Evolutionary conservation across 1,139 yeast genomes (phyloP), one percentile per base, ranked within the genome.

Genomic region (Geotrichum restrictum): DNA sequence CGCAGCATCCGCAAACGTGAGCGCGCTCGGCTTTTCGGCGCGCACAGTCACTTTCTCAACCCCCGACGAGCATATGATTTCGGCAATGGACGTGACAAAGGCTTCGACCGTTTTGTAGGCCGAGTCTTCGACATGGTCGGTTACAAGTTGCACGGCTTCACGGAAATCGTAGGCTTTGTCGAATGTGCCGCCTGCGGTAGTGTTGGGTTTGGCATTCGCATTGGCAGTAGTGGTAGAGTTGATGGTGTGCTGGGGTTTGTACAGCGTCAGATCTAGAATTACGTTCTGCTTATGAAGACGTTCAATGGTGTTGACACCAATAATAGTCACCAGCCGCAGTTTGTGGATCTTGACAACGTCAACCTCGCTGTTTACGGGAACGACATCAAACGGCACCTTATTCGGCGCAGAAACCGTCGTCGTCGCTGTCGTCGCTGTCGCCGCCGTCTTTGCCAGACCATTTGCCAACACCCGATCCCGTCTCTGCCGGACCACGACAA

Each of bases 31-130:
- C 67, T 93, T 93, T 41, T 83, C 80, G 1, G 89, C 95, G 22
- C 75, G 75, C 0, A 86, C 91, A 3, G 71, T 70, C 4, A 81
- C 77, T 36, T 72, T 70, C 3, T 65, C 59, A 2, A 76, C 69
- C 7, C 68, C 68, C 34, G 64, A 57, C 55, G 76, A 77, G 49
- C 79, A 74, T 2, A 83, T 74, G 48, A 84, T 68, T 60, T 83
- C 87, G 4, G 89, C 84, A 22, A 88, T 83, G 11, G 82, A 78
- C 56, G 82, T 79, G 2, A 87, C 95, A 56, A 93, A 75, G 0
- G 98, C 96, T 65, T 93, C 98, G 1, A 93, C 95, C 0, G 98
- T 93, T 64, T 88, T 85, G 72, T 88, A 93, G 58, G 83, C 81
- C 1, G 96, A 80, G 16, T 68, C 68, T 62, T 87, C 95, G 8